Percentiles rank a stretch among this genome's conserved stretches.
Conservation (phyloP, 495 filamentous ascomycete genomes). For the Trichoderma erinaceum region DNA sequence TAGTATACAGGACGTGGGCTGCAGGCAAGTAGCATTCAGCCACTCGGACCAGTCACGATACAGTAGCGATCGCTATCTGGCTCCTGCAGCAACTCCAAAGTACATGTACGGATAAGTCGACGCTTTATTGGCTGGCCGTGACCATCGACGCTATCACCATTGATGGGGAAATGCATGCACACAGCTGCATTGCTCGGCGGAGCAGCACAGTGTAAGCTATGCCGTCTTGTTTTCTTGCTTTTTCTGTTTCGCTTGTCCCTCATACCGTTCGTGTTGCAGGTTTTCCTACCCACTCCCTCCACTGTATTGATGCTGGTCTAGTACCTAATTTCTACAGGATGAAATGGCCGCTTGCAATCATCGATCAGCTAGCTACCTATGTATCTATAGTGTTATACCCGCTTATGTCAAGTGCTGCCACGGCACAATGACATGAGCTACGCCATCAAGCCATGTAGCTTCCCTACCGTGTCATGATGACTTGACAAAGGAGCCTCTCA, state of each 20-base stretch:
- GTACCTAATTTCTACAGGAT: not conserved
- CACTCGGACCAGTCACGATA: not conserved
- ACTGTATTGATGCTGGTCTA: not conserved
- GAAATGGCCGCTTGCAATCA: not conserved
- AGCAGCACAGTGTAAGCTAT: conserved; percentile 6
- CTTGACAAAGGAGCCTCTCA: not conserved
- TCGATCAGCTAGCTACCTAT: not conserved
- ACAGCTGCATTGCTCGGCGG: conserved; percentile 5
- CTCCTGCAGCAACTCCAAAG: not conserved
- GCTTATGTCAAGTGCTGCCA: not conserved
- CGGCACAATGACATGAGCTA: not conserved
- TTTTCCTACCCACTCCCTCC: not conserved
- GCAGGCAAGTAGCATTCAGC: not conserved
- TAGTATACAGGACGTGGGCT: not conserved
- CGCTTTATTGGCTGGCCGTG: not conserved
- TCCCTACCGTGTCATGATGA: not conserved
- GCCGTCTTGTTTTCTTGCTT: not conserved
- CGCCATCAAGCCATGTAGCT: not conserved
- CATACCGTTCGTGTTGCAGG: not conserved
- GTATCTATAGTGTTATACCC: not conserved
- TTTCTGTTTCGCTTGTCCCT: not conserved
- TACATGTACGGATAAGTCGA: not conserved
- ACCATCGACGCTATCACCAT: not conserved
- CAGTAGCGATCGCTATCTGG: not conserved
- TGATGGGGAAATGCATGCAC: conserved; percentile 10